Percentiles rank a stretch among this genome's conserved stretches.
Evolutionary conservation across 441 rosid species (phyloP).

Genomic region (Gossypium schwendimanii): DNA sequence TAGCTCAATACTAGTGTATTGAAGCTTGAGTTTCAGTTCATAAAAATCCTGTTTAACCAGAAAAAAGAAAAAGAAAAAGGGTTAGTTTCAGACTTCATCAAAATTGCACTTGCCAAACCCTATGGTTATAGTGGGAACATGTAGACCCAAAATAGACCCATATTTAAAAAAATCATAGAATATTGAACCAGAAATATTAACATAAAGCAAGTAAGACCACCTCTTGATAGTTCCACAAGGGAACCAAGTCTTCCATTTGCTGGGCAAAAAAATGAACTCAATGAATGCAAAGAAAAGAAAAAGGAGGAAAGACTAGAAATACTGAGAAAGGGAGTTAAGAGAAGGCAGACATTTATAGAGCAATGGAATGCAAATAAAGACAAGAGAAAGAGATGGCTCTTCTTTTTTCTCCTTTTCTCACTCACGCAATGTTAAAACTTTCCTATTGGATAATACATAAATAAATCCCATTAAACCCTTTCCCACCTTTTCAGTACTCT

Average conservation of each 20-base stretch:
- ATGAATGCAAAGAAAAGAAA: neutral
- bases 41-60: conserved; percentile 41
- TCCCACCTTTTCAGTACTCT: conserved; percentile 41
- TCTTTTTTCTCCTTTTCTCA: neutral
- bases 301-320: neutral
- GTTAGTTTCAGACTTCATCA: neutral
- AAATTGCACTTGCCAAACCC: neutral
- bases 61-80: neutral
- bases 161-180: neutral
- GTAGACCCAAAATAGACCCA: neutral
- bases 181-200: too few relatives aligned
- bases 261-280: neutral
- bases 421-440: conserved; percentile 20
- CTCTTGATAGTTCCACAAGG: conserved; percentile 66
- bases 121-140: neutral
- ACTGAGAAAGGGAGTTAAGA: conserved; percentile 17
- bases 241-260: conserved; percentile 64
- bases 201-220: conserved; percentile 23
- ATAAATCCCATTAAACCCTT: conserved; percentile 21
- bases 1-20: conserved; percentile 44
- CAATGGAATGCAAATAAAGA: conserved; percentile 18
- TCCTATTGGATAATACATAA: conserved; percentile 8
- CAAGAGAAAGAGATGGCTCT: conserved; percentile 18
- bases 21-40: conserved; percentile 59
- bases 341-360: conserved; percentile 38